A percentile compares a stretch with the other conserved stretches of the same genome.
These are phyloP conservation scores for Microbotryum intermedium DNA, from an alignment of 1,284 basidiomycete species.

Conservation along the genomic window DNA sequence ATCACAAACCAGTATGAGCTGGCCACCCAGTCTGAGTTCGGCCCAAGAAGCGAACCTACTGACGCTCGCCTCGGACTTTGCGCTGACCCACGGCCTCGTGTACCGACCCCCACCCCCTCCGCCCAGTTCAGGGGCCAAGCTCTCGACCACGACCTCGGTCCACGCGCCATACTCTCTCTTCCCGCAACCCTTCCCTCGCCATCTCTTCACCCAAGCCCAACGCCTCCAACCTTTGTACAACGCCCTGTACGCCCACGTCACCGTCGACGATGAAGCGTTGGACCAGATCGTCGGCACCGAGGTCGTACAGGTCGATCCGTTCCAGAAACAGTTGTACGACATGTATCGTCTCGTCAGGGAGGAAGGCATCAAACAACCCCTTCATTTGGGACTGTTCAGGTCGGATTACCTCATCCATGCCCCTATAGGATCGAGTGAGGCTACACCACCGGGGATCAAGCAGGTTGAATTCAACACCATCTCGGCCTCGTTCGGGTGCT, in stretches of 20 bases:
- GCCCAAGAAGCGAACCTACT: slow-evolving; percentile 4
- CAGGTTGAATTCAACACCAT: slow-evolving; percentile 99
- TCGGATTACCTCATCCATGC: slow-evolving; percentile 91
- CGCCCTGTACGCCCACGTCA: slow-evolving; percentile 71
- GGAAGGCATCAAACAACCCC: slow-evolving; percentile 52
- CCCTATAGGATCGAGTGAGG: slow-evolving; percentile 37
- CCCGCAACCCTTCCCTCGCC: slow-evolving; percentile 75
- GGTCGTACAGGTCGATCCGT: slow-evolving; percentile 75
- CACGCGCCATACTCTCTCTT: slow-evolving; percentile 78
- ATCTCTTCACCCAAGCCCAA: slow-evolving; percentile 59
- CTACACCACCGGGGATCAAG: slow-evolving; percentile 50
- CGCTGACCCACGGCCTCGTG: slow-evolving; percentile 72
- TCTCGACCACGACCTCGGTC: slow-evolving; percentile 53
- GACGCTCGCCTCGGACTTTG: slow-evolving; percentile 61
- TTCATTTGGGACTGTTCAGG: slow-evolving; percentile 86
- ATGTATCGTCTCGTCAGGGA: slow-evolving; percentile 70
- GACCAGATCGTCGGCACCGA: slow-evolving; percentile 71
- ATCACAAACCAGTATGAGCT: neutral
- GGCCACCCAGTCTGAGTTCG: slow-evolving; percentile 2
- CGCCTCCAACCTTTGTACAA: slow-evolving; percentile 72
- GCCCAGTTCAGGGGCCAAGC: neutral
- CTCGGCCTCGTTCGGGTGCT: slow-evolving; percentile 76
- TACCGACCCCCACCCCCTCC: slow-evolving; percentile 40
- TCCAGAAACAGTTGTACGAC: slow-evolving; percentile 74
- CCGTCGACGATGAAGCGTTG: slow-evolving; percentile 69